Base-by-base conservation (phyloP, 768 basidiomycete genomes). In the Lactarius tabidus region DNA sequence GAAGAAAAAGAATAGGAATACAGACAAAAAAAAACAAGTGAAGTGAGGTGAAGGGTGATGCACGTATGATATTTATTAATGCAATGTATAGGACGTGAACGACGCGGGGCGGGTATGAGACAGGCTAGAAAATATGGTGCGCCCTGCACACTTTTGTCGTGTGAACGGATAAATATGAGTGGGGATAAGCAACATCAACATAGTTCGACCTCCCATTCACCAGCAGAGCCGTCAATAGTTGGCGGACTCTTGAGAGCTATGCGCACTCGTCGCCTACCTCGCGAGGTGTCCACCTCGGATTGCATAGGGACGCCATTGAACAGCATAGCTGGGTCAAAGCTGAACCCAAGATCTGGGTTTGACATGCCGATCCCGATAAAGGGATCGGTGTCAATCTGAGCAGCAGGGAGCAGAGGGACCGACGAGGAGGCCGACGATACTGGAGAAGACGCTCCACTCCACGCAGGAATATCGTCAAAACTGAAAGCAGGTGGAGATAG, bases 171-270 rank as follows among this genome's bases (percentile, higher is more conserved):
- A 59, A 28, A 55, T n/a, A 56, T 59, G 58, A 65, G 63, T 64
- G 54, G 65, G 63, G 41, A 48, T 60, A 29, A 38, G 41, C 51
- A 15, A 23, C 38, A 45, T 73, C 70, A 89, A 74, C 86, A 88
- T 59, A 89, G 78, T 72, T 88, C 84, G 54, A 91, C 87, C 74
- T 91, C 88, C 88, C 89, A 90, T 77, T 89, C 88, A 66, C 88
- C 88, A 55, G 86, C 86, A 73, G 87, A 85, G 67, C 82, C 81
- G 54, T 85, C 86, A 35, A 81, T 75, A 26, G 79, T 79, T 1
- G 88, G 87, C 75, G 86, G 76, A 70, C 82, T 85, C 75, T 85
- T 88, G 67, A 89, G 76, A 33, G 87, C 85, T 57, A 88, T 86
- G 67, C 86, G 81, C 67, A 88, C 86, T 43, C 87, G 81, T 43